Evolutionary conservation across 164 flowering plant genomes (phyloP).

Genomic region (Nymphaea colorata): DNA sequence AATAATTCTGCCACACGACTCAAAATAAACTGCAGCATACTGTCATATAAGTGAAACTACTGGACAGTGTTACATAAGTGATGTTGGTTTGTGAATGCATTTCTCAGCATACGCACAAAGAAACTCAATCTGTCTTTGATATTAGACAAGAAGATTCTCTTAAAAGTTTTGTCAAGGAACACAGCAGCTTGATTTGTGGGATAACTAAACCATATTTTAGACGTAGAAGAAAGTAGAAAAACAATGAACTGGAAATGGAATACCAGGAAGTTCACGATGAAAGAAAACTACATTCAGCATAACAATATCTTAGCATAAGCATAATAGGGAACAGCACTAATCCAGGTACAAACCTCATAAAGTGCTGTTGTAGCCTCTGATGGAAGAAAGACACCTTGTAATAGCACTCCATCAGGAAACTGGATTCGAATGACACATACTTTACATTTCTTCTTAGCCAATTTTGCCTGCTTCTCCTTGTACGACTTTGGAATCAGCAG

Average conservation of each 20-base stretch:
- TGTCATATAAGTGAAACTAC: too few species aligned
- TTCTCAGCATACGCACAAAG: background rate
- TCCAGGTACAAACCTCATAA: constrained; percentile 55
- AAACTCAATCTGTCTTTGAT: background rate
- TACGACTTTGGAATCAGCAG: constrained; percentile 79
- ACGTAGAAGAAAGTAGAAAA: background rate
- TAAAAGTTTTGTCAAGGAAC: background rate
- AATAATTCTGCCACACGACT: too few species aligned
- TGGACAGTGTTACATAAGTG: too few species aligned
- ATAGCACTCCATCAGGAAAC: constrained; percentile 91
- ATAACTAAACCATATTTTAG: background rate
- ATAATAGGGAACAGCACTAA: too few species aligned
- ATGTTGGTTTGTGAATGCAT: too few species aligned
- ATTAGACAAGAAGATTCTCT: background rate
- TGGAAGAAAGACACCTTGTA: constrained; percentile 79
- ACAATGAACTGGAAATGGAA: background rate
- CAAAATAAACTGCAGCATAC: too few species aligned
- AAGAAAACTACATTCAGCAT: background rate
- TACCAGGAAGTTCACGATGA: background rate
- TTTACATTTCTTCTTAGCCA: constrained; percentile 50
- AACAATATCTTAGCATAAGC: too few species aligned
- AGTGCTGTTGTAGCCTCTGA: constrained; percentile 66
- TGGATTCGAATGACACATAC: constrained; percentile 66
- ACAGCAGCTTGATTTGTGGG: background rate
- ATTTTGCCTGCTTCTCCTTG: constrained; percentile 85